Conservation (phyloP, 1,139 yeast genomes). For the Debaryomycetaceae sp. region DNA sequence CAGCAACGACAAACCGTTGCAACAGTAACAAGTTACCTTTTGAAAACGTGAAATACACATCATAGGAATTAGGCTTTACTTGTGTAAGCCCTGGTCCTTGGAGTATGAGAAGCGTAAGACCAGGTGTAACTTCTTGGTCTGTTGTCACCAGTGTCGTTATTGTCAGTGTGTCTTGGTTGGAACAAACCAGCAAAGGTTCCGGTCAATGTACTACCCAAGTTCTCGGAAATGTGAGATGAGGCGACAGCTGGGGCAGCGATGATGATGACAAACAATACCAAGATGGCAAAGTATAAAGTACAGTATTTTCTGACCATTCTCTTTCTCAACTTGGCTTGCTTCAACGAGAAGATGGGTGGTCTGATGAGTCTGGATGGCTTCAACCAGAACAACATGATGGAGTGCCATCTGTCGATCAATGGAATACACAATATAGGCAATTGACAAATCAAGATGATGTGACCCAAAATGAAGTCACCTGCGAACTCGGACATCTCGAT, state of each 20-base stretch:
- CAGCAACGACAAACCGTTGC: background rate
- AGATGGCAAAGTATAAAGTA: conserved; percentile 68
- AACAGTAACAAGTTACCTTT: background rate
- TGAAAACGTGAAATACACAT: background rate
- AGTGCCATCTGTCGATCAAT: conserved; percentile 94
- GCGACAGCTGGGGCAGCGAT: conserved; percentile 94
- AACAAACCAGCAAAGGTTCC: conserved; percentile 67
- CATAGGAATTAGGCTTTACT: conserved; percentile 23
- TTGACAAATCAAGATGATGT: conserved; percentile 80
- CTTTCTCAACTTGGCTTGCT: conserved; percentile 96
- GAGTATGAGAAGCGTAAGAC: conserved; percentile 48
- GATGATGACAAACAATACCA: conserved; percentile 67
- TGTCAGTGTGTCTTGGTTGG: conserved; percentile 80
- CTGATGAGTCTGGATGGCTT: conserved; percentile 97
- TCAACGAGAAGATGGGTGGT: conserved; percentile 96
- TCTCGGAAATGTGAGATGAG: conserved; percentile 34
- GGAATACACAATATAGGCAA: conserved; percentile 86
- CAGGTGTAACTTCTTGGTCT: conserved; percentile 48
- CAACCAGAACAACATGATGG: conserved; percentile 98
- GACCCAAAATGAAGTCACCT: conserved; percentile 94
- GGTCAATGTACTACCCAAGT: conserved; percentile 28
- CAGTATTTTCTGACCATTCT: conserved; percentile 98
- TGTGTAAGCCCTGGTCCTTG: conserved; percentile 55
- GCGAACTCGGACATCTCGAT: conserved; percentile 95
- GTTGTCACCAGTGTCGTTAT: conserved; percentile 77